Base-by-base conservation (phyloP, 1,284 basidiomycete genomes). In the Pisolithus thermaeus region DNA sequence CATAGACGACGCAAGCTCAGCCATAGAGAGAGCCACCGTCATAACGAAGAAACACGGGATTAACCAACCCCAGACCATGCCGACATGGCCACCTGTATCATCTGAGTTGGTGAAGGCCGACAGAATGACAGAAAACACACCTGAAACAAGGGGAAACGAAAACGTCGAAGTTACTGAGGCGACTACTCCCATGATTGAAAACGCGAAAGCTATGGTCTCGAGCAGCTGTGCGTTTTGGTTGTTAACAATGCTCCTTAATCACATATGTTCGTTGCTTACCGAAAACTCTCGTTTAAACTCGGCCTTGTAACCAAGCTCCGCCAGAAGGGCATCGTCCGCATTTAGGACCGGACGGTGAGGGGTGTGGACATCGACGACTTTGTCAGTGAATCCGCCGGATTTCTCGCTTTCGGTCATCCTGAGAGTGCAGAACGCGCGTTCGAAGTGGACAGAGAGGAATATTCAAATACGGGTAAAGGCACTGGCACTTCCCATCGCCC, bases 271-370 rank as follows among this genome's bases (percentile, higher is more conserved):
- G 5, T 20, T 45, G 56, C 78, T 57, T 57, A 87, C 84, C 53
- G 85, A 84, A 62, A 90, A 90, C 64, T 89, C 84, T 48, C 87
- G 79, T 60, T 73, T 82, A 66, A 90, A 90, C 65, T 87, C 85
- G 61, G 79, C 76, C 70, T 78, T 87, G 68, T 90, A 90, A 2
- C 87, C 87, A 32, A 88, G 74, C 52, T 77, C 68, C 12, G 84
- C 84, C 35, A 88, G 78, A 32, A 79, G 69, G 3, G 62, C 72
- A 60, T 83, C 71, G 57, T 84, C 83, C n/a, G 71, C 72, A 49
- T 73, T 73, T 49, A 64, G 67, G 18, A 71, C 42, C 8, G 65
- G 61, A 25, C 58, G 48, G 8, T 58, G 58, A 23, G 55, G 52
- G n/a, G 23, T 38, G 11, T 58, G 28, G 14, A 54, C 55, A 9